Evolutionary conservation across 768 basidiomycete species (phyloP).

Genomic region (Russula virescens): DNA sequence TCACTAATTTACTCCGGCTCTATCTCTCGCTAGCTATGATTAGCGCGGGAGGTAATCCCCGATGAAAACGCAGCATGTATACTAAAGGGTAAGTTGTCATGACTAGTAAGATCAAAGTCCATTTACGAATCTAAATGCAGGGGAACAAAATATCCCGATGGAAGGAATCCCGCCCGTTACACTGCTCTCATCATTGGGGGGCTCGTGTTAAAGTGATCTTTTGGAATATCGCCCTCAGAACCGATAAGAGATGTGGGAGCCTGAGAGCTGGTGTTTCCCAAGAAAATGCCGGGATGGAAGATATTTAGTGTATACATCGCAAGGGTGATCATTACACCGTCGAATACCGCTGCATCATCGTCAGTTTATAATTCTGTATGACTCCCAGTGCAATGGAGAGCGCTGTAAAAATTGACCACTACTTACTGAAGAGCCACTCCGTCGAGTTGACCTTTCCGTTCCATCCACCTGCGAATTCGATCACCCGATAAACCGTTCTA

Average conservation of each 20-base stretch:
- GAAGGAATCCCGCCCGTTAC: not conserved
- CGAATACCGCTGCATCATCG: slow-evolving; percentile 13
- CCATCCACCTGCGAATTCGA: slow-evolving; percentile 19
- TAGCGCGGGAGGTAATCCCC: no score
- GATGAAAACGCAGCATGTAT: not conserved
- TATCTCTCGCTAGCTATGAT: no score
- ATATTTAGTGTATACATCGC: slow-evolving; percentile 18
- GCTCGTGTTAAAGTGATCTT: no score
- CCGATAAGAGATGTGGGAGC: no score
- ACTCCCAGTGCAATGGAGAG: not conserved
- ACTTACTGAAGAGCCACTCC: slow-evolving; percentile 19
- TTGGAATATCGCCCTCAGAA: no score
- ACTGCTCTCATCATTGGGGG: no score
- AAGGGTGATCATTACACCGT: slow-evolving; percentile 16
- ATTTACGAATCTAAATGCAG: not conserved
- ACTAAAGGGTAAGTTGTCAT: not conserved
- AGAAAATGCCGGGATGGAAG: slow-evolving; percentile 15
- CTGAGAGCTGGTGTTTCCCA: not conserved
- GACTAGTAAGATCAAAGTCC: not conserved
- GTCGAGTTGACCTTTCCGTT: slow-evolving; percentile 15
- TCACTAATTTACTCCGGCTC: no score
- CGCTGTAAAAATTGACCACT: not conserved
- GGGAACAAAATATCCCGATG: not conserved
- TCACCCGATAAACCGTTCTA: slow-evolving; percentile 17
- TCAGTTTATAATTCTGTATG: not conserved